phyloP scores from a whole-genome alignment of 2,329 filamentous ascomycete species.

The Cordyceps javanica region DNA sequence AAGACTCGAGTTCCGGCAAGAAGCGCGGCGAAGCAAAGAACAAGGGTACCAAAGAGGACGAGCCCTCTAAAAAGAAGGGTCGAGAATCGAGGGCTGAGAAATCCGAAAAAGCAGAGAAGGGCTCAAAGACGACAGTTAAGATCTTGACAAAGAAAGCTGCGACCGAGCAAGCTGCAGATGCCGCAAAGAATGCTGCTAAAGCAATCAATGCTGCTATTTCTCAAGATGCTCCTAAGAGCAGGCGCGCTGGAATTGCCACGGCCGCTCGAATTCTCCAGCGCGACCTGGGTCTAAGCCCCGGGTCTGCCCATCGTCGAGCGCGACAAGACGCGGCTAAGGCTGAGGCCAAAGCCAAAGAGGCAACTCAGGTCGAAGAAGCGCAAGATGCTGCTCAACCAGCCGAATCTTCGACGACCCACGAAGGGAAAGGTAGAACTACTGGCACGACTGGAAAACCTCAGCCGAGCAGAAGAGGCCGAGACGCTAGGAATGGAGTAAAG shows the following conservation, averaged over 20 bases:
- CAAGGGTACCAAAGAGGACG: slow-evolving; percentile 44
- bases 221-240: slow-evolving; percentile 45
- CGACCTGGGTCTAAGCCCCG: slow-evolving; percentile 58
- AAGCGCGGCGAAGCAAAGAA: slow-evolving; percentile 43
- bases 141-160: slow-evolving; percentile 55
- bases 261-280: slow-evolving; percentile 60
- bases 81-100: slow-evolving; percentile 46
- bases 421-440: slow-evolving; percentile 18
- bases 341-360: slow-evolving; percentile 31
- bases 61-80: slow-evolving; percentile 55
- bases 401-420: not conserved
- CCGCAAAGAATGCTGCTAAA: slow-evolving; percentile 36
- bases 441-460: slow-evolving; percentile 8
- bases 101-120: not conserved
- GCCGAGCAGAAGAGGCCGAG: slow-evolving; percentile 26
- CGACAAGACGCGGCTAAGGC: slow-evolving; percentile 53
- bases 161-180: slow-evolving; percentile 41
- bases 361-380: not conserved
- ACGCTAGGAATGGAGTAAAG: slow-evolving; percentile 34
- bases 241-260: slow-evolving; percentile 54
- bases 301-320: slow-evolving; percentile 55
- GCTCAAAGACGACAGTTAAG: slow-evolving; percentile 52
- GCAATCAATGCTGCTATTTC: slow-evolving; percentile 24
- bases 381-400: not conserved
- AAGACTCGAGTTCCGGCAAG: slow-evolving; percentile 45